Base-by-base conservation (phyloP, 176 grass and related monocot species). In the Oryza glaberrima region DNA sequence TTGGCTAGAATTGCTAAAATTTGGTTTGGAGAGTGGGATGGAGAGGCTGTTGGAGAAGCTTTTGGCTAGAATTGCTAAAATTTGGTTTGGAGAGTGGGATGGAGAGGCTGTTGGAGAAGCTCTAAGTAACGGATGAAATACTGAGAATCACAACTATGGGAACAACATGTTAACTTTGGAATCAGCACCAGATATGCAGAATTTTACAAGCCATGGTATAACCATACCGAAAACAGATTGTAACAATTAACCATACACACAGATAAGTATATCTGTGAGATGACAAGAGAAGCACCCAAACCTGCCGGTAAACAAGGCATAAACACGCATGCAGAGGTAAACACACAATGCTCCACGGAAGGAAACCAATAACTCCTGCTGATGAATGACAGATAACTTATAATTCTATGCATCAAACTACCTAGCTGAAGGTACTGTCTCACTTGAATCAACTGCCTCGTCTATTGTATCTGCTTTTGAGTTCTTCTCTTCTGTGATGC, bases 401-500 rank as follows among this genome's bases (percentile, higher is more conserved):
- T 14, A 48, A 73, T 20, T 48, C 51, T 60, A 25, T 69, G 54
- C 34, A 77, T 76, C 67, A 82, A 28, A 77, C 88, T 93, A 90
- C 86, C 85, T 88, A 75, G 88, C 88, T 36, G 80, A 83, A 32
- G 86, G 85, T 51, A 82, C 80, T 7, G 83, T 82, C 88, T 92
- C 93, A 71, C 75, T 87, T 60, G 80, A 83, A 28, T 91, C 83
- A 68, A 67, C 65, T 28, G 80, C 46, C n/a, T 88, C 85, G 45
- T 94, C 85, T 49, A 84, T 85, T 1, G 4, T 73, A 70, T 89
- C 91, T 79, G 70, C 71, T 52, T 87, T 91, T 41, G 88, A 81
- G 54, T 88, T 82, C 81, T 76, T 93, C 61, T 96, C 94, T 75
- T 89, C 89, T 0, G 77, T 84, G 13, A 91, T 67, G 67, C 52